These are phyloP conservation scores for Larix kaempferi DNA, from an alignment of 75 land plant genomes.

Conservation along the genomic window DNA sequence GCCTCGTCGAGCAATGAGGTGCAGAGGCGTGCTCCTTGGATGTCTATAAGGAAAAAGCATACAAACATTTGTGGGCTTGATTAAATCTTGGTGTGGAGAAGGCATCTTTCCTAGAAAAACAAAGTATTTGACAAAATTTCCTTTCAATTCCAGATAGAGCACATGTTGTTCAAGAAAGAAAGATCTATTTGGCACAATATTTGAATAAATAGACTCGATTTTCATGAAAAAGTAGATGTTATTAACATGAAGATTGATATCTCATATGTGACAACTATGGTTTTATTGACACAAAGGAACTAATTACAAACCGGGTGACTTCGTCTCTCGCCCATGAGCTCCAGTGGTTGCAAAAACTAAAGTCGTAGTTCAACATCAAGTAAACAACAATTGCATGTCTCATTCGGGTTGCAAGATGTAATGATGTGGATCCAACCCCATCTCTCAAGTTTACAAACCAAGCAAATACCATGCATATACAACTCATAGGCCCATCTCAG, in stretches of 20 bases:
- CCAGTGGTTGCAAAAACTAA: conserved; percentile 84
- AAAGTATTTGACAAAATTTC: neutral
- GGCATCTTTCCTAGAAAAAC: neutral
- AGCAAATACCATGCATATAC: conserved; percentile 67
- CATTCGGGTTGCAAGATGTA: conserved; percentile 75
- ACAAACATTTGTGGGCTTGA: neutral
- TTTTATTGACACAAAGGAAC: no score
- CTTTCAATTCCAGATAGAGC: neutral
- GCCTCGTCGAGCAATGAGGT: conserved; percentile 70
- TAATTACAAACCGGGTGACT: neutral
- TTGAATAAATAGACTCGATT: no score
- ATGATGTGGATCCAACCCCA: conserved; percentile 76
- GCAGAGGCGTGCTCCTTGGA: conserved; percentile 72
- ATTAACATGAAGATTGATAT: no score
- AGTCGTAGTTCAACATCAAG: conserved; percentile 63
- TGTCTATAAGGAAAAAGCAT: conserved; percentile 8
- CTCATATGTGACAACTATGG: no score
- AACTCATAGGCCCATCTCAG: conserved; percentile 3
- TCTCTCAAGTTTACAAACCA: conserved; percentile 84
- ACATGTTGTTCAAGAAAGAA: neutral
- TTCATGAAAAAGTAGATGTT: no score
- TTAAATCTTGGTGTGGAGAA: neutral
- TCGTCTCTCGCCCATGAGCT: conserved; percentile 41
- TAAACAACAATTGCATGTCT: conserved; percentile 56
- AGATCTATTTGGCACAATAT: neutral